These are phyloP conservation scores for Epichloe aotearoae DNA, from an alignment of 2,329 filamentous ascomycete genomes.

Conservation along the genomic window DNA sequence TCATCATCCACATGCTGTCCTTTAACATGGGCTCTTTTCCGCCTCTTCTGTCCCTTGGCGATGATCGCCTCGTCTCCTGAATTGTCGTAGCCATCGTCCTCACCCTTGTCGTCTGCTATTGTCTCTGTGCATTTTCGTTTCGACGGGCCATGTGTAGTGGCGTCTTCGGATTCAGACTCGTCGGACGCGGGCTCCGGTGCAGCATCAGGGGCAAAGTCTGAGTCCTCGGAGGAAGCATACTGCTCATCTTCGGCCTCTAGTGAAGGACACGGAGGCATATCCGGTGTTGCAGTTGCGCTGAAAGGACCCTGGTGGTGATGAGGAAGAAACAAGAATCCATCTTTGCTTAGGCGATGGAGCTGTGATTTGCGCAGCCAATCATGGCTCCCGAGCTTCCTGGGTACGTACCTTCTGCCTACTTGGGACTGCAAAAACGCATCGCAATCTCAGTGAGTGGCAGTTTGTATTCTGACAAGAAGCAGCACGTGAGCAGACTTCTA, in stretches of 20 bases:
- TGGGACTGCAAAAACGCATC: too few relatives aligned
- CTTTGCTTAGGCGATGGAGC: not conserved
- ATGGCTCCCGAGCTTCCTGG: not conserved
- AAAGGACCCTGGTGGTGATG: not conserved
- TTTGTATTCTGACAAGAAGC: too few relatives aligned
- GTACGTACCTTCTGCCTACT: too few relatives aligned
- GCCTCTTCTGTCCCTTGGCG: slow-evolving; percentile 42
- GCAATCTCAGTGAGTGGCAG: too few relatives aligned
- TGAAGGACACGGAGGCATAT: slow-evolving; percentile 30
- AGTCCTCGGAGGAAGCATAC: slow-evolving; percentile 60
- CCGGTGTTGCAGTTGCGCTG: slow-evolving; percentile 5
- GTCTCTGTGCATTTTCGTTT: slow-evolving; percentile 12
- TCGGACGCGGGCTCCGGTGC: slow-evolving; percentile 33
- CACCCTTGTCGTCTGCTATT: slow-evolving; percentile 15
- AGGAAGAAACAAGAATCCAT: not conserved
- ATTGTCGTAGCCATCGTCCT: slow-evolving; percentile 45
- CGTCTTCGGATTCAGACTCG: slow-evolving; percentile 36
- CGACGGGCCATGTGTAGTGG: slow-evolving; percentile 14
- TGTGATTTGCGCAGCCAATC: not conserved
- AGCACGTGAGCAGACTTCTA: too few relatives aligned
- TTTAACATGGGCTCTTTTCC: slow-evolving; percentile 30
- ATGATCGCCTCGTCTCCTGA: slow-evolving; percentile 64
- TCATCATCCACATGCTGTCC: slow-evolving; percentile 32
- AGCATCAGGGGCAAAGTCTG: slow-evolving; percentile 55
- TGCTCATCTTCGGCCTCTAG: slow-evolving; percentile 38